Percentiles rank a stretch among this genome's conserved stretches.
Conservation (phyloP, 371 early-diverging fungal species). For the Mucor plumbeus region DNA sequence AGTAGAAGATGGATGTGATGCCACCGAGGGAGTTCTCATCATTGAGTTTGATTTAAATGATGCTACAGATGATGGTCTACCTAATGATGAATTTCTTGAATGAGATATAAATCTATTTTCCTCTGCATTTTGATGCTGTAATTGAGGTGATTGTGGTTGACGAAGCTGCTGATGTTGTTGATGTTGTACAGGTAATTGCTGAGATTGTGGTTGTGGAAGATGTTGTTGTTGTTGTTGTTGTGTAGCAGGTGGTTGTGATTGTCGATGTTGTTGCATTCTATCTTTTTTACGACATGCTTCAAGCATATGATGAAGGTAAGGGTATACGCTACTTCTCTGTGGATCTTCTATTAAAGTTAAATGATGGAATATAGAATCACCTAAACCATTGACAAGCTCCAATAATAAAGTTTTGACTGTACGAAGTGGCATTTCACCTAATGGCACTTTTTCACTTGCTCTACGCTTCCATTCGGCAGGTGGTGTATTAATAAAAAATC, state of each 20-base stretch:
- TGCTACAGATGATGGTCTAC: slow-evolving; percentile 40
- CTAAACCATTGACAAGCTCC: slow-evolving; percentile 74
- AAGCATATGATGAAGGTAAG: slow-evolving; percentile 74
- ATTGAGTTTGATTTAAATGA: slow-evolving; percentile 35
- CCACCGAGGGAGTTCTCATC: slow-evolving; percentile 36
- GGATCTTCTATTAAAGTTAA: slow-evolving; percentile 69
- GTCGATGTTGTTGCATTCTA: slow-evolving; percentile 40
- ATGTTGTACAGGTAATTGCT: slow-evolving; percentile 17
- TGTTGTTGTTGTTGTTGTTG: slow-evolving; percentile 37
- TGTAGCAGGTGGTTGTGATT: slow-evolving; percentile 5
- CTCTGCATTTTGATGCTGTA: slow-evolving; percentile 18
- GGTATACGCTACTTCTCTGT: slow-evolving; percentile 66
- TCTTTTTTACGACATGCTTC: slow-evolving; percentile 66
- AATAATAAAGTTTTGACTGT: slow-evolving; percentile 92
- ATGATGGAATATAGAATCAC: slow-evolving; percentile 67
- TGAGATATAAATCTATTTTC: slow-evolving; percentile 22
- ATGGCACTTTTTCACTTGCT: slow-evolving; percentile 69
- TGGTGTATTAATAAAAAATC: slow-evolving; percentile 80
- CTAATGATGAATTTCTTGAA: slow-evolving; percentile 37
- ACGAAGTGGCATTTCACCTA: slow-evolving; percentile 92
- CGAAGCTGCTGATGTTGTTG: slow-evolving; percentile 30
- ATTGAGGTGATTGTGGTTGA: slow-evolving; percentile 25
- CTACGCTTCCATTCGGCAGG: slow-evolving; percentile 89
- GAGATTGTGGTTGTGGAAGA: slow-evolving; percentile 13
- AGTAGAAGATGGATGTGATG: slow-evolving; percentile 21